Percentiles rank a stretch among this genome's conserved stretches.
Conservation (phyloP, 179 eudicot species). For the Gypsophila paniculata region DNA sequence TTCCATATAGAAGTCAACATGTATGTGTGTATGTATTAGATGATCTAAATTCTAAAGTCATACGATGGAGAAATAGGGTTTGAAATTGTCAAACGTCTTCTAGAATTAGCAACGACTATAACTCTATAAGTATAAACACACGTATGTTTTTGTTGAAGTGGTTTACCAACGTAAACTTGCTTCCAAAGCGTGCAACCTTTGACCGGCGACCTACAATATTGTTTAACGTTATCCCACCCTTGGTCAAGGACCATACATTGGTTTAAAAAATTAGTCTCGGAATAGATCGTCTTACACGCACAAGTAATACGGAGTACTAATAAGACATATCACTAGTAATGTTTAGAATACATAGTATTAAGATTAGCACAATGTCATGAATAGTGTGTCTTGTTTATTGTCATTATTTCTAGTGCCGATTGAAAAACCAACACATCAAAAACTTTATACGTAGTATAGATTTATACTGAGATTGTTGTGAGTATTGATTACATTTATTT, state of each 20-base stretch:
- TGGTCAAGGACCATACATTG: neutral
- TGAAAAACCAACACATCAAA: too few species aligned
- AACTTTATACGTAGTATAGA: too few species aligned
- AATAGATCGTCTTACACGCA: too few species aligned
- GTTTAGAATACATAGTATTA: too few species aligned
- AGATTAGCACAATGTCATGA: too few species aligned
- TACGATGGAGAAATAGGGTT: slow-evolving; percentile 2
- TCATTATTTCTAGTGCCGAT: too few species aligned
- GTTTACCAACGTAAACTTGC: slow-evolving; percentile 19
- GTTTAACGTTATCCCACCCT: neutral
- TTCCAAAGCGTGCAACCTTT: slow-evolving; percentile 11
- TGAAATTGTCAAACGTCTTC: slow-evolving; percentile 26
- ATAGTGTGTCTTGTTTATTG: too few species aligned
- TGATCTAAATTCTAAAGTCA: neutral
- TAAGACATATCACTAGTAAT: too few species aligned
- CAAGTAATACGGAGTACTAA: too few species aligned
- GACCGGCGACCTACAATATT: slow-evolving; percentile 11
- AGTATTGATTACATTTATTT: too few species aligned
- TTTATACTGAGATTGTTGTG: too few species aligned
- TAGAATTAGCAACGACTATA: slow-evolving; percentile 13
- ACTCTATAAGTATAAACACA: neutral
- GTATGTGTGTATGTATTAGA: neutral
- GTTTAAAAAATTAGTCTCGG: too few species aligned
- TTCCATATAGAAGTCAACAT: slow-evolving; percentile 13
- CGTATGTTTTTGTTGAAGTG: slow-evolving; percentile 23